A percentile compares a stretch with the other conserved stretches of the same genome.
phyloP scores from a whole-genome alignment of 2,329 filamentous ascomycete species.

The Fusarium clavum region DNA sequence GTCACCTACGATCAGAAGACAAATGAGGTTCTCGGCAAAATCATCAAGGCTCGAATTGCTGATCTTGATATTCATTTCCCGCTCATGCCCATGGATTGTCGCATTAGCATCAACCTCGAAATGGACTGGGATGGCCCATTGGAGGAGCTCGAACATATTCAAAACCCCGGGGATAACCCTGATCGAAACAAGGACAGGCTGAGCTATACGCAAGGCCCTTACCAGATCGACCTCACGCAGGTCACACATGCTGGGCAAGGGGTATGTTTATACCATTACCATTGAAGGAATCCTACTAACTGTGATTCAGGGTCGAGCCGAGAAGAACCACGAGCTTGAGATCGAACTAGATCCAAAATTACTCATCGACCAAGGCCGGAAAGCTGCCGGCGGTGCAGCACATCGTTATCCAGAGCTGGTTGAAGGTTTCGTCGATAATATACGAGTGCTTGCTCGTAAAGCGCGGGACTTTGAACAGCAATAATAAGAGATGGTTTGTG shows the following conservation, averaged over 20 bases:
- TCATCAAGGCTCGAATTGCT: constrained; percentile 89
- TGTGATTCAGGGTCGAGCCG: constrained; percentile 54
- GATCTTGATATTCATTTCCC: constrained; percentile 92
- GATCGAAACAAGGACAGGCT: constrained; percentile 89
- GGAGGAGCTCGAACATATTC: constrained; percentile 62
- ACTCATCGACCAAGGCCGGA: constrained; percentile 74
- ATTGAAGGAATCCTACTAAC: constrained; percentile 1
- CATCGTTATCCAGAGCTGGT: constrained; percentile 76
- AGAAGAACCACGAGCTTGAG: constrained; percentile 84
- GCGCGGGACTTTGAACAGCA: constrained; percentile 49
- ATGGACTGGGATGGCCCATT: constrained; percentile 82
- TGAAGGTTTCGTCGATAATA: constrained; percentile 80
- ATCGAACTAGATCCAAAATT: constrained; percentile 75
- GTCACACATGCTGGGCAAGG: constrained; percentile 69
- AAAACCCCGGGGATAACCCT: constrained; percentile 55
- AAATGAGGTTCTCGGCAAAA: constrained; percentile 77
- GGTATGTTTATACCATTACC: constrained; percentile 48
- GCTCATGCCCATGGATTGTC: constrained; percentile 82
- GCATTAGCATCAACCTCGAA: constrained; percentile 94
- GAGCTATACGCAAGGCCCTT: constrained; percentile 88
- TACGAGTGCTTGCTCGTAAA: constrained; percentile 67
- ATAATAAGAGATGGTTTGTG: not conserved
- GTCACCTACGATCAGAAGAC: constrained; percentile 82
- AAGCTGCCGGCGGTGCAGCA: constrained; percentile 61
- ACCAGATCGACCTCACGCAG: constrained; percentile 93